Base-by-base conservation (phyloP, 805 yeast genomes). In the Cyberlindnera misumaiensis region DNA sequence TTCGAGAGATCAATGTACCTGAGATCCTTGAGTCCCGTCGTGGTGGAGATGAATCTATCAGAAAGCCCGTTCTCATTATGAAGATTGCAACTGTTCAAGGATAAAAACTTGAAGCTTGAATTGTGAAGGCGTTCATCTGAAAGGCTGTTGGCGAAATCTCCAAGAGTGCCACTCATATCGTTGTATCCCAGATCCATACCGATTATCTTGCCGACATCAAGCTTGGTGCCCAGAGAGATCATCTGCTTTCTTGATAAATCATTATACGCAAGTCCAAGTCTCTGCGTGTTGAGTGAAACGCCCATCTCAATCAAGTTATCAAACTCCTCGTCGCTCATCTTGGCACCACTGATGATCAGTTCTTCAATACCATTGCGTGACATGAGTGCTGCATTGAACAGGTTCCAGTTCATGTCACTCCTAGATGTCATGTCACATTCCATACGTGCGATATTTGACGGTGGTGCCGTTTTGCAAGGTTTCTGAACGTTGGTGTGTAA, bases 121-220 rank as follows among this genome's bases (percentile, higher is more conserved):
- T 40, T 56, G 28, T 46, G 48, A 43, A 49, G 42, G 12, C 44
- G 56, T 28, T 49, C 52, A 16, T 48, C 44, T 35, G 46, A 40
- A 5, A 59, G 41, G 3, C 58, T 56, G 9, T 46, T 48, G 16
- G 51, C 42, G 22, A 65, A 56, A 3, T 55, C 47, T 4, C 39
- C 39, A 8, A 65, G 28, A 41, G 62, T 63, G 3, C 63, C 67
- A 35, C 62, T 55, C 34, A 76, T 60, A 55, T 86, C 88, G 52
- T 89, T 89, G 52, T 81, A 89, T 4, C 94, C 96, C 9, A 89
- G 52, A 63, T 88, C 96, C 9, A 89, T 48, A 1, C 96, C 96
- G 33, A 77, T 55, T 5, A 79, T 70, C 20, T 53, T 63, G 34
- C 60, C 59, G 12, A 52, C 60, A 41, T 56, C 49, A 30, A 84